Conservation (phyloP, 106 monocot species). For the Dioscorea dumetorum region DNA sequence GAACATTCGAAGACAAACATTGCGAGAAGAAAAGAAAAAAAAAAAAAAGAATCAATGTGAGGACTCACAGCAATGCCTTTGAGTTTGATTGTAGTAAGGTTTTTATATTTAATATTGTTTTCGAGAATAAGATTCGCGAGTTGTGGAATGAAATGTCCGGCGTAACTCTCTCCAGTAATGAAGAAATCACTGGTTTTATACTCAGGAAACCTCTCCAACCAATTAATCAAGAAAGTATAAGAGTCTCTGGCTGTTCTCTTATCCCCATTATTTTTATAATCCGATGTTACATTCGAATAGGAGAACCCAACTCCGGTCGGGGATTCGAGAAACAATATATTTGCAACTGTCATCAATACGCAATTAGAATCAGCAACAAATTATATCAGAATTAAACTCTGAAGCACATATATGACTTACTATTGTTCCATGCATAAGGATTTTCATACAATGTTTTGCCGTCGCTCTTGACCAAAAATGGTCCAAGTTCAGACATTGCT, state of each 20-base stretch:
- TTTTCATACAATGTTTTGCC: constrained; percentile 1
- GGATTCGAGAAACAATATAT: constrained; percentile 23
- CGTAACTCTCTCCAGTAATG: constrained; percentile 25
- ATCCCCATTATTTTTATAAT: constrained; percentile 3
- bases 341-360: constrained; percentile 11
- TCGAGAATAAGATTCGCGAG: constrained; percentile 3
- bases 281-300: constrained; percentile 20
- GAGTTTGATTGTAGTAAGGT: constrained; percentile 22
- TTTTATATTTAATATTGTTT: constrained; percentile 2
- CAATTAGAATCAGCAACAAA: not conserved
- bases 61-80: constrained; percentile 20
- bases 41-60: not conserved
- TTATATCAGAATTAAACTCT: not conserved
- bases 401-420: not conserved
- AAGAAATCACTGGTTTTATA: constrained; percentile 17
- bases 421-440: constrained; percentile 8
- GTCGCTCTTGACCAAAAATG: constrained; percentile 9
- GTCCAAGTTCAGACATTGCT: constrained; percentile 18
- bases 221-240: constrained; percentile 13
- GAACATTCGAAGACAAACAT: not conserved
- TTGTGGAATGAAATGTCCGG: constrained; percentile 17
- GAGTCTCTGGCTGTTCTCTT: constrained; percentile 2
- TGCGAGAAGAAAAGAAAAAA: not conserved
- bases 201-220: constrained; percentile 22
- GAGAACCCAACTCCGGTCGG: constrained; percentile 24